Base-by-base conservation (phyloP, 495 filamentous ascomycete genomes). In the Penicillium lagena region DNA sequence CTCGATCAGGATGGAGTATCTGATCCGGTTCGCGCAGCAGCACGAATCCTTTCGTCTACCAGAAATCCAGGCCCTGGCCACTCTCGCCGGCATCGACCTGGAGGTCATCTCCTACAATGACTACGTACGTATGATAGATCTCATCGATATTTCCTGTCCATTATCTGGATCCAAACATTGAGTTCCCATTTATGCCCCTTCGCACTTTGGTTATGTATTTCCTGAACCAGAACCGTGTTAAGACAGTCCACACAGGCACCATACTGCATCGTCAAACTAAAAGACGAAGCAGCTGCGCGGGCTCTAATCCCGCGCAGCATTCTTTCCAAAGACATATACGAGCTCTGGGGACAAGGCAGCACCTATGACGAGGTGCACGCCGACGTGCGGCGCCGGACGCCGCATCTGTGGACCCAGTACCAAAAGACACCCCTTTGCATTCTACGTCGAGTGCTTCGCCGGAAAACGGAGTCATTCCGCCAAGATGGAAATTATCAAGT, bases 21-120 rank as follows among this genome's bases (percentile, higher is more conserved):
- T 99, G 37, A 82, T 99, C 46, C 85, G 91, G 49, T 89, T 97
- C 58, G 88, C 83, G 9, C 94, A 97, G 62, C 71, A 76, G 40
- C 90, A 96, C 60, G 89, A 96, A 72, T 85, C 78, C 11, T 99
- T 99, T 60, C 86, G 90, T 42, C 76, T 77, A 45, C 76, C 90
- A 8, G 93, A 99, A 63, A 73, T 96, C n/a, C 67, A 90, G 55
- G 81, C 93, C 14, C 65, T 97, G 13, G 91, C 93, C 7, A 60
- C 78, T 7, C 59, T 94, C 11, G 71, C 79, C 29, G 72, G 76
- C 9, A 67, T 93, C 14, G 69, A 86, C 30, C 49, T 97, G 2
- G 75, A 89, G 43, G 73, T 95, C 48, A 47, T 87, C 14, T 76
- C 63, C 30, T 97, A 97, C 56, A 75, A 71, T 47, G 68, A 82